Base-by-base conservation (phyloP, 768 basidiomycete genomes). In the Russula lepida region DNA sequence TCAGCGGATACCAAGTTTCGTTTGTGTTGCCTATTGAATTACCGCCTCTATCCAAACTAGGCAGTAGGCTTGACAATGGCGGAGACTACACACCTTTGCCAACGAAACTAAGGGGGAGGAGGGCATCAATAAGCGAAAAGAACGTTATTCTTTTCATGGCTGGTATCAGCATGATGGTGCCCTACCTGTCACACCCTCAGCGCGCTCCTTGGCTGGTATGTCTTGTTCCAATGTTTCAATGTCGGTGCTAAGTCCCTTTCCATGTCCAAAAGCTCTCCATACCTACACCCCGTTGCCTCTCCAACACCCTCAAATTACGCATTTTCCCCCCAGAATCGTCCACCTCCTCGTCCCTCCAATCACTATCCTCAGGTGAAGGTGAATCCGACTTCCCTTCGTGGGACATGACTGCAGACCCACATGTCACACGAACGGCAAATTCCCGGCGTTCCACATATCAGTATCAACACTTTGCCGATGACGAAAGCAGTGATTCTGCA, bases 391-490 rank as follows among this genome's bases (percentile, higher is more conserved):
- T 74, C 8, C 77, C 77, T 32, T 71, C 82, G 46, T 92, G 89
- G 89, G 88, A 88, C 63, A 76, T 92, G 39, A 83, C 85, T 1
- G 84, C 85, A 1, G 89, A 92, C 46, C 89, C 89, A 11, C 81
- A 81, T 71, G 88, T 91, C 59, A 81, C 86, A 11, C 83, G 86
- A 35, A 75, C 69, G 30, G 60, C 75, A 6, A 73, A 79, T 0
- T 69, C 74, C 30, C 80, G 82, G 28, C 71, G 76, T 19, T 78
- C 81, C 13, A 72, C 81, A 1, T 78, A 78, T 54, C 85, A 86
- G 6, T 84, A 84, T 67, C 83, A 78, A 44, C 79, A 86, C 67
- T 84, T 89, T 68, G 89, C 89, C 0, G 89, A 92, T 64, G 89
- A 90, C 65, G 89, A 92, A 68, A 86, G 87, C 3, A 87, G 86